Evolutionary conservation across 2,329 filamentous ascomycete genomes (phyloP), one percentile per base, ranked within the genome.

Genomic region (Hypoxylon sp.): DNA sequence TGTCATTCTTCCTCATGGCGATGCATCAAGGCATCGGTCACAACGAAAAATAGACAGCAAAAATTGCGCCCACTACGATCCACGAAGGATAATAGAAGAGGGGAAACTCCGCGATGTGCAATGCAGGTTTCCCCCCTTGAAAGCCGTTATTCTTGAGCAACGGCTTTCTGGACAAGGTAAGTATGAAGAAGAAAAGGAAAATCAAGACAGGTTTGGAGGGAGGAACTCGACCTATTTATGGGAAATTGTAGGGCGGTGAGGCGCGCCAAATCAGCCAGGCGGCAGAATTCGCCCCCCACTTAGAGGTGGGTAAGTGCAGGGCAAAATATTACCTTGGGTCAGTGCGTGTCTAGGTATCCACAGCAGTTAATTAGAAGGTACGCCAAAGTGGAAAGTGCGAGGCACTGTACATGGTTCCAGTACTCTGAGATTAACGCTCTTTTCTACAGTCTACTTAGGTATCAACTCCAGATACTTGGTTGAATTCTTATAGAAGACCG

Each of bases 51-150:
- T 57, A 48, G 73, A 74, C 69, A 79, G 72, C 76, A 79, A 79
- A 80, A 79, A 79, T 78, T 78, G 69, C 75, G 61, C 74, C 69
- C 65, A 68, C 73, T 65, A 75, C 67, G 75, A 73, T 69, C 72
- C 76, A 65, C 74, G 74, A 77, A 76, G 74, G 71, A 75, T 73
- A 76, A 67, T 75, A 66, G 72, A 78, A 74, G 63, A 72, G 71
- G 75, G 74, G 81, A 78, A 82, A 80, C 83, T 75, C 84, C 84
- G 80, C 84, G 83, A 73, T 85, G 84, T 86, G 84, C 84, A 86
- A 86, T 86, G 84, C 81, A 86, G 84, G 82, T 79, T 81, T 83
- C 79, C 71, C 76, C 73, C 56, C 64, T 72, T 73, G 61, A 63
- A 41, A 50, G 19, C 59, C 67, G 51, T 50, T 41, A 74, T 75